Conservation (phyloP, 2,329 filamentous ascomycete genomes). For the Tolypocladium tundrense region DNA sequence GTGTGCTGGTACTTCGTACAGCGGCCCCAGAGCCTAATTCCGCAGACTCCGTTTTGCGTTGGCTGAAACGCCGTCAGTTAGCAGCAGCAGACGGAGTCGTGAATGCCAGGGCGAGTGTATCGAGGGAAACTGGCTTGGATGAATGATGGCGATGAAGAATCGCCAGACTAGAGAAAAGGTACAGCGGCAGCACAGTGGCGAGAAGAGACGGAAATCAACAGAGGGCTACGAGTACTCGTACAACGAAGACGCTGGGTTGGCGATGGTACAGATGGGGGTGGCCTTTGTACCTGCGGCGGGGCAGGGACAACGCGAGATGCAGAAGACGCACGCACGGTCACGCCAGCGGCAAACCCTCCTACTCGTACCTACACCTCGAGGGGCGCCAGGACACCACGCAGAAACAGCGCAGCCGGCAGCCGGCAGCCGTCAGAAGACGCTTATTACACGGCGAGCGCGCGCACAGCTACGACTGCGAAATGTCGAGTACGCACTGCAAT, state of each 20-base stretch:
- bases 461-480: neutral
- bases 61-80: conserved; percentile 8
- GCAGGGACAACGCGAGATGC: neutral
- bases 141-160: neutral
- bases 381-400: neutral
- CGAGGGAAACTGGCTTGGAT: no score
- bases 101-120: neutral
- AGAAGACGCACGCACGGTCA: neutral
- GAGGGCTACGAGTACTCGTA: neutral
- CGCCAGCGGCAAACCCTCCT: neutral
- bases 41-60: conserved; percentile 2
- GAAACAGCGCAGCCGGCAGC: neutral
- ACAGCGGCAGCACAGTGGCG: neutral
- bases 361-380: neutral
- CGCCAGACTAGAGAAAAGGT: neutral
- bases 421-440: neutral
- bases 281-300: neutral
- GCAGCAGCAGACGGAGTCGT: neutral
- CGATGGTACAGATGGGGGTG: neutral
- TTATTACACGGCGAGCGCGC: neutral
- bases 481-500: neutral
- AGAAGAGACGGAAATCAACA: neutral
- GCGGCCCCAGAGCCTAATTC: conserved; percentile 2
- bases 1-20: neutral
- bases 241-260: neutral